Percentiles rank a stretch among this genome's conserved stretches.
These are phyloP conservation scores for Monosporascus sp. DNA, from an alignment of 2,329 filamentous ascomycete genomes.

Conservation along the genomic window DNA sequence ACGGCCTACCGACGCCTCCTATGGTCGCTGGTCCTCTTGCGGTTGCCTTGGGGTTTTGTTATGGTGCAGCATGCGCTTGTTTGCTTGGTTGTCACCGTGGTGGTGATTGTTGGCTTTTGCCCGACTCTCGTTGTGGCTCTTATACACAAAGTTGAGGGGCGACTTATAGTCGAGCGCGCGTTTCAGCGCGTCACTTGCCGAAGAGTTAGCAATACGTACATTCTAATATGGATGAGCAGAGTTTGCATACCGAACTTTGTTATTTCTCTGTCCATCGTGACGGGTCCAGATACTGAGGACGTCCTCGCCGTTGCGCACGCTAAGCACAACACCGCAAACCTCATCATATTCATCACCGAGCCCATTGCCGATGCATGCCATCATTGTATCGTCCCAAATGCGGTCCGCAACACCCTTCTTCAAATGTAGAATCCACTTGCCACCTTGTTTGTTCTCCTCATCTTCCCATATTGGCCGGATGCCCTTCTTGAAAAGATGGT, in stretches of 20 bases:
- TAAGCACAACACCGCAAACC: constrained; percentile 90
- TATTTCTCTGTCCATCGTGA: constrained; percentile 85
- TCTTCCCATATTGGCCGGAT: constrained; percentile 98
- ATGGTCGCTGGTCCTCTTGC: constrained; percentile 26
- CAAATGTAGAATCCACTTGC: constrained; percentile 94
- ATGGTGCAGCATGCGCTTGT: constrained; percentile 28
- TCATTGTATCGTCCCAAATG: constrained; percentile 91
- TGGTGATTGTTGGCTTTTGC: constrained; percentile 61
- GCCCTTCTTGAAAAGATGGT: constrained; percentile 95
- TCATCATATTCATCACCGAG: constrained; percentile 91
- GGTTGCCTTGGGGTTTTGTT: constrained; percentile 19
- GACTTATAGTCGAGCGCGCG: constrained; percentile 77
- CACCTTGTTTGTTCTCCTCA: constrained; percentile 90
- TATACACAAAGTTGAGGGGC: constrained; percentile 90
- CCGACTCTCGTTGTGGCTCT: constrained; percentile 91
- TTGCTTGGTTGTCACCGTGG: constrained; percentile 25
- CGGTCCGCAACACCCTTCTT: constrained; percentile 97
- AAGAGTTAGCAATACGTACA: constrained; percentile 11
- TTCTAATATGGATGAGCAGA: not conserved
- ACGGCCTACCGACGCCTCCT: constrained; percentile 5
- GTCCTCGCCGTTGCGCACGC: constrained; percentile 91
- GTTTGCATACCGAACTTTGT: constrained; percentile 79
- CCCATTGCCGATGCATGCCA: constrained; percentile 89
- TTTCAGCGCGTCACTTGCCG: constrained; percentile 86
- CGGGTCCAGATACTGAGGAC: constrained; percentile 97